These are phyloP conservation scores for Xylaria acuta DNA, from an alignment of 495 filamentous ascomycete species.

Conservation along the genomic window DNA sequence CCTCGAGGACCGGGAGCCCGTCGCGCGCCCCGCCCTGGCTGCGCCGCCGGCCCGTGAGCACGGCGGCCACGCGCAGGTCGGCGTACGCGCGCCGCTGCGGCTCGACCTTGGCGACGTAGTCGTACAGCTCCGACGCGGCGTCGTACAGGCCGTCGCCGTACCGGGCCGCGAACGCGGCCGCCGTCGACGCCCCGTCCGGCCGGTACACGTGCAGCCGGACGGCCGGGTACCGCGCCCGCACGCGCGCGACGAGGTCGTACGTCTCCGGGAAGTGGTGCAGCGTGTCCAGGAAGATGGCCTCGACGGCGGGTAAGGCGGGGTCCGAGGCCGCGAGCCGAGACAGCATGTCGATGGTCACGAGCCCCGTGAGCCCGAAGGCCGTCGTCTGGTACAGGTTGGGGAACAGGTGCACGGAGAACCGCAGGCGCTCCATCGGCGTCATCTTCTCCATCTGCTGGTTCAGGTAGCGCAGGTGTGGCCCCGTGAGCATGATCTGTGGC, in stretches of 20 bases:
- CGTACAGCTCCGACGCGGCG: slow-evolving; percentile 84
- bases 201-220: slow-evolving; percentile 87
- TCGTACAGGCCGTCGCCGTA: slow-evolving; percentile 90
- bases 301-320: slow-evolving; percentile 67
- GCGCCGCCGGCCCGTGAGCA: slow-evolving; percentile 90
- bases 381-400: slow-evolving; percentile 94
- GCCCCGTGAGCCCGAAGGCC: slow-evolving; percentile 93
- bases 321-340: slow-evolving; percentile 79
- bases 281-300: slow-evolving; percentile 96
- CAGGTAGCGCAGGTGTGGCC: slow-evolving; percentile 84
- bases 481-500: slow-evolving; percentile 84
- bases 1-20: slow-evolving; percentile 84
- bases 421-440: slow-evolving; percentile 78
- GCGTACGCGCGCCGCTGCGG: slow-evolving; percentile 91
- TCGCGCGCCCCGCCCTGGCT: slow-evolving; percentile 95
- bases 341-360: slow-evolving; percentile 94
- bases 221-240: slow-evolving; percentile 76
- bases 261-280: slow-evolving; percentile 96
- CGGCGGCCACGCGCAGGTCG: slow-evolving; percentile 86
- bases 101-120: slow-evolving; percentile 97
- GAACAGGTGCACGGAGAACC: slow-evolving; percentile 89
- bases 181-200: slow-evolving; percentile 72
- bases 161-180: slow-evolving; percentile 76
- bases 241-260: slow-evolving; percentile 76
- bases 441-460: slow-evolving; percentile 87